Evolutionary conservation across 345 rosid genomes (phyloP), one percentile per base, ranked within the genome.

Genomic region (Lenwebbia sp.): DNA sequence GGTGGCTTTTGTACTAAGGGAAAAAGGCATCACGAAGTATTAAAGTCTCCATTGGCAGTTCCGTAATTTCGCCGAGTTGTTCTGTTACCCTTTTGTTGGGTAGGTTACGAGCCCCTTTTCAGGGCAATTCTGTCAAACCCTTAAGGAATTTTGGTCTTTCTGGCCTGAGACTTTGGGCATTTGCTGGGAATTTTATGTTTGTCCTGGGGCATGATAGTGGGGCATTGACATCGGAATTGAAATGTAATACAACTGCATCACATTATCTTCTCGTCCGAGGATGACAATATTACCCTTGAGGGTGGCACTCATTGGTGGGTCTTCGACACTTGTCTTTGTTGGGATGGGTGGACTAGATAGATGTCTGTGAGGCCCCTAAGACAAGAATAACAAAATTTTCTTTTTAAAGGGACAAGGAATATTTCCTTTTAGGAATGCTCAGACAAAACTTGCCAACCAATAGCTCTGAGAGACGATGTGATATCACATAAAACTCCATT

Each of bases 1-100:
- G 89, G 58, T 84, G 87, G 90, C 91, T 89, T 90, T 91, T 90
- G 84, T 86, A 84, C 87, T 75, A 86, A 85, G 89, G 84, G 88
- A 86, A 87, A 75, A 88, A 33, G 30, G n/a, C 47, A 54, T 17
- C 41, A 11, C 78, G 44, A 37, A 37, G 26, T 10, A 41, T 70
- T 13, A 37, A 70, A 70, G 81, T 70, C 81, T 5, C 26, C 81
- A 21, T 19, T 37, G 81, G 81, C 81, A 37, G 81, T 70, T 70
- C 26, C 81, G 81, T 70, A 85, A 86, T 87, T 93, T 57, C 54
- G 74, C 41, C 40, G 40, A 49, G 60, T 12, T 83, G 54, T 83
- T 65, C 82, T 51, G 82, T 84, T 30, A 37, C 75, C 33, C 84
- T 50, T 54, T 87, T 76, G 56, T 54, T 17, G 82, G 76, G 92